phyloP scores from a whole-genome alignment of 2,329 filamentous ascomycete species.

The Colletotrichum lindemuthianum region DNA sequence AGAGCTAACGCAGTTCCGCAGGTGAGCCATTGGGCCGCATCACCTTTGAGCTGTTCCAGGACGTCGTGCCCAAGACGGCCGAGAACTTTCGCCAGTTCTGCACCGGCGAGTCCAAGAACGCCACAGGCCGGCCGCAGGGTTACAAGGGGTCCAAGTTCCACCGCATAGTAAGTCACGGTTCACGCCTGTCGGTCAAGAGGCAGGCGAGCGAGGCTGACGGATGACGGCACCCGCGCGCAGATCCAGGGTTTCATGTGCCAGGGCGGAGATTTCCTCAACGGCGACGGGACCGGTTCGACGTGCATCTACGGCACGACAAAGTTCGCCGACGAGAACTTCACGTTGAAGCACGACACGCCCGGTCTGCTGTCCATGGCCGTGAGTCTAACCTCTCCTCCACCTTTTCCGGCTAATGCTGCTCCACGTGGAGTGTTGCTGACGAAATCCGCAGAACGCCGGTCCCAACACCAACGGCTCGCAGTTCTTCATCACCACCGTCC shows the following conservation, averaged over 20 bases:
- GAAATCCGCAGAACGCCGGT: constrained; percentile 76
- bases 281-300: constrained; percentile 88
- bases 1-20: constrained; percentile 45
- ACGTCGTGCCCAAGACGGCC: constrained; percentile 85
- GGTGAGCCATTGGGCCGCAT: constrained; percentile 88
- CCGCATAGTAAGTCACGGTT: constrained; percentile 74
- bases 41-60: constrained; percentile 89
- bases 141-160: constrained; percentile 97
- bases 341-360: constrained; percentile 78
- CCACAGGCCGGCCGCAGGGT: constrained; percentile 81
- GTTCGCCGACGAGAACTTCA: constrained; percentile 93
- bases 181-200: background rate
- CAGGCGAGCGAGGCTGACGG: background rate
- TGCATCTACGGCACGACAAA: constrained; percentile 87
- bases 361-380: constrained; percentile 95
- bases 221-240: constrained; percentile 52
- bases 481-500: constrained; percentile 95
- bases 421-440: background rate
- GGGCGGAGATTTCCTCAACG: constrained; percentile 94
- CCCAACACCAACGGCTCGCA: constrained; percentile 94
- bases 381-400: constrained; percentile 50
- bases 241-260: constrained; percentile 98
- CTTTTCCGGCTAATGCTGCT: background rate
- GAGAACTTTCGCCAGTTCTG: constrained; percentile 99
- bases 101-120: constrained; percentile 89